Evolutionary conservation across 2,329 filamentous ascomycete species (phyloP), one percentile per base, ranked within the genome.

Genomic region (Fusarium sp.): DNA sequence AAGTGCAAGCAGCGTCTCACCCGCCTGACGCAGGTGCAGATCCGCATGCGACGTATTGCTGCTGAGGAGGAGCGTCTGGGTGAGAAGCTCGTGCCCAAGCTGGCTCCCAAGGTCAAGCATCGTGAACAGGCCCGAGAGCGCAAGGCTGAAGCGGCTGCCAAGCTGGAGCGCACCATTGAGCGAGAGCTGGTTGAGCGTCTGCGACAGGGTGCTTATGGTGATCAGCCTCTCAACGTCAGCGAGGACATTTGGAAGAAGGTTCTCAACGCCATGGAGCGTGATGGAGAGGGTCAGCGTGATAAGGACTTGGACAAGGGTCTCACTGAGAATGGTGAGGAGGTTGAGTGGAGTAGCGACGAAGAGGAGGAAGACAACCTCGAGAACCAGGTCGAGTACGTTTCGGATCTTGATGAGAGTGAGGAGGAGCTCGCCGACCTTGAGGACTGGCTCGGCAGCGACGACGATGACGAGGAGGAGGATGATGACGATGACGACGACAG

Each of bases 171-270:
- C 75, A 95, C 95, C 9, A 98, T 99, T 83, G 97, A 99, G 88
- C 89, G 97, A 65, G 96, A 98, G 85, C 88, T 99, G 76, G 93
- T 99, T 77, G 95, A 98, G 84, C 89, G 97, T 77, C 85, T 99
- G 83, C 90, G 95, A 75, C 95, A 95, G 80, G 97, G 97, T 54
- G 95, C 95, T 4, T 98, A 99, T 83, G 97, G 97, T 64, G 95
- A 98, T 79, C 91, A 94, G 81, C 97, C 97, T 47, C 87, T 99
- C 75, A 99, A 99, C 81, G 95, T 98, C 61, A 97, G 97, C 83
- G 95, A 98, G 82, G 89, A 90, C 15, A 95, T 99, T 71, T 99
- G 97, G 97, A 97, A 97, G 89, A 97, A 95, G 89, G 97, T 99
- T 9, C 90, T 99, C 77, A 91, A 92, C 71, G 95, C 95, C 4